phyloP scores from a whole-genome alignment of 345 rosid genomes.

The Mangifera indica region DNA sequence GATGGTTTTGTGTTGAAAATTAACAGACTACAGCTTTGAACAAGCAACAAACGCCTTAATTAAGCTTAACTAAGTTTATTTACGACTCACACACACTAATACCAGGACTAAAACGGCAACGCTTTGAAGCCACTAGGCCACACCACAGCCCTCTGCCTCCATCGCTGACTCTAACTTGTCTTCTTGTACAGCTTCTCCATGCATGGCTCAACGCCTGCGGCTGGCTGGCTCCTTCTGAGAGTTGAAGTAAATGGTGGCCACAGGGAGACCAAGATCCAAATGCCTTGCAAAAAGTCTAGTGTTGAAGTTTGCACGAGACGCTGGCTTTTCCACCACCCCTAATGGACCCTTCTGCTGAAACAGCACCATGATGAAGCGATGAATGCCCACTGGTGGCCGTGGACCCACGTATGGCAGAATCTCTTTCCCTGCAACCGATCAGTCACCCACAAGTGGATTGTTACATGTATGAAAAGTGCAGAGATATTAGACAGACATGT shows the following conservation, averaged over 20 bases:
- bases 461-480: background rate
- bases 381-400: slow-evolving; percentile 82
- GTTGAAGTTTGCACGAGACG: slow-evolving; percentile 62
- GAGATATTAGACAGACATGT: background rate
- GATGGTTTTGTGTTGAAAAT: no score
- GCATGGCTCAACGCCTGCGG: slow-evolving; percentile 42
- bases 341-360: slow-evolving; percentile 61
- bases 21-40: no score
- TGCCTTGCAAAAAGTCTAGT: slow-evolving; percentile 65
- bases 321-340: slow-evolving; percentile 57
- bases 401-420: slow-evolving; percentile 64
- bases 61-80: no score
- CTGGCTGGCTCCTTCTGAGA: slow-evolving; percentile 81
- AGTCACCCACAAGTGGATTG: background rate
- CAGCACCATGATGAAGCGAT: slow-evolving; percentile 73
- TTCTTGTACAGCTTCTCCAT: background rate
- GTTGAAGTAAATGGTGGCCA: slow-evolving; percentile 78
- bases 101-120: no score
- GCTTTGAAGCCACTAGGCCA: no score
- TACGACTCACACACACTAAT: background rate
- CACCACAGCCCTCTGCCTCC: background rate
- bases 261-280: slow-evolving; percentile 70
- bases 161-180: background rate
- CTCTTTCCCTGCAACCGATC: slow-evolving; percentile 56
- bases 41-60: no score